Percentiles rank a stretch among this genome's conserved stretches.
Evolutionary conservation across 192 early-diverging fungal genomes (phyloP).

Genomic region (Coemansia sp.): DNA sequence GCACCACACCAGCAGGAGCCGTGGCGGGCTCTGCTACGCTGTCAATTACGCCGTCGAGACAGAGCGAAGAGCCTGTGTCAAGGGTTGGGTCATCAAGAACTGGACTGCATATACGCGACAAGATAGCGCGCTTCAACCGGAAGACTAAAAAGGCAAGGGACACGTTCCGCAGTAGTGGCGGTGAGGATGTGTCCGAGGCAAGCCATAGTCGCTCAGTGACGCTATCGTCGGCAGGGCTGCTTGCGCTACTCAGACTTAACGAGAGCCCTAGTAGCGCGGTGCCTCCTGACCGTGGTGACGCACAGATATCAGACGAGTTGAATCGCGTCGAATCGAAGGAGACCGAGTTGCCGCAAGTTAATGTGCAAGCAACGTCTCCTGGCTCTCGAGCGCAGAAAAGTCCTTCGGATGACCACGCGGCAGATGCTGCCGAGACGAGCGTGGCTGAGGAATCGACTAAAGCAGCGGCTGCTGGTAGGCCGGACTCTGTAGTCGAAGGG

Average conservation of each 20-base stretch:
- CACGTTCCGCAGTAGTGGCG: slow-evolving; percentile 27
- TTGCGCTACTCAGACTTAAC: background rate
- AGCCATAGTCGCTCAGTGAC: background rate
- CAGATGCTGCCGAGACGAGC: background rate
- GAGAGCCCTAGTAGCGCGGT: background rate
- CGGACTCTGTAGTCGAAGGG: background rate
- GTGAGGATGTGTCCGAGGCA: background rate
- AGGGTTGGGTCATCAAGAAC: slow-evolving; percentile 22
- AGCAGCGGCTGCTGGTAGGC: background rate
- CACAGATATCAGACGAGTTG: background rate
- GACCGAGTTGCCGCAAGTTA: background rate
- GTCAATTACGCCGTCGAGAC: slow-evolving; percentile 3
- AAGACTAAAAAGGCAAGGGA: slow-evolving; percentile 29
- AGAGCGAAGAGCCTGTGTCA: background rate
- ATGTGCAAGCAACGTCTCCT: background rate
- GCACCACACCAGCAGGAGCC: background rate
- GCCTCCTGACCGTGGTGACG: background rate
- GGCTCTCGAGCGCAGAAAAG: background rate
- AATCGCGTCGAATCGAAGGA: background rate
- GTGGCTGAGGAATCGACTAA: background rate
- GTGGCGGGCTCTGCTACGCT: background rate
- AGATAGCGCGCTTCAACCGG: slow-evolving; percentile 42
- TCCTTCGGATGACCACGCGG: background rate
- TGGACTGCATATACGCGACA: slow-evolving; percentile 37
- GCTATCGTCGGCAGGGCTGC: background rate